A percentile compares a stretch with the other conserved stretches of the same genome.
phyloP scores from a whole-genome alignment of 2,329 filamentous ascomycete species.

The Peltaster fructicola region DNA sequence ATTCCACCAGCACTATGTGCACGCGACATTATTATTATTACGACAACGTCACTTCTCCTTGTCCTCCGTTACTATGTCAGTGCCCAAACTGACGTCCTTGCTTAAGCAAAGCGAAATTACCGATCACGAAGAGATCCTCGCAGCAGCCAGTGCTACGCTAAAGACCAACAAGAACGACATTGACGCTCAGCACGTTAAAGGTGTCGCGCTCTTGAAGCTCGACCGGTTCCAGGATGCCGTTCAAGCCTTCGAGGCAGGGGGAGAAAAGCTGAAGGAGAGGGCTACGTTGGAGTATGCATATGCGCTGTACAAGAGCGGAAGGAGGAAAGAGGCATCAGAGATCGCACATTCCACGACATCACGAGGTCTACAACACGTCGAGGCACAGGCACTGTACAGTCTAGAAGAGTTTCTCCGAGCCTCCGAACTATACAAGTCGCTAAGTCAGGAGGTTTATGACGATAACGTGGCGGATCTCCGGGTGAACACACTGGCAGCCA shows the following conservation, averaged over 20 bases:
- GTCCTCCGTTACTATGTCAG: too few species aligned
- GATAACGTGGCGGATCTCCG: constrained; percentile 56
- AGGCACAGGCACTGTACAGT: constrained; percentile 53
- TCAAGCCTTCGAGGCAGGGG: constrained; percentile 46
- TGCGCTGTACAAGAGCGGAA: constrained; percentile 65
- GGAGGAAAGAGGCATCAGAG: constrained; percentile 45
- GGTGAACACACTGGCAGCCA: constrained; percentile 57
- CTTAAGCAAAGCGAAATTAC: constrained; percentile 40
- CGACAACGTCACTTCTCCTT: too few species aligned
- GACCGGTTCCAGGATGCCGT: constrained; percentile 68
- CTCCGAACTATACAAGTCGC: constrained; percentile 41
- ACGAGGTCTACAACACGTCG: constrained; percentile 40
- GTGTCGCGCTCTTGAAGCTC: constrained; percentile 61
- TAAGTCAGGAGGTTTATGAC: constrained; percentile 31
- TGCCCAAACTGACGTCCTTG: constrained; percentile 34
- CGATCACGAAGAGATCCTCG: constrained; percentile 60
- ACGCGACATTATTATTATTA: too few species aligned
- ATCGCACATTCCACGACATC: constrained; percentile 23
- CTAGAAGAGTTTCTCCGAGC: constrained; percentile 55
- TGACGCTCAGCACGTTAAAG: constrained; percentile 49
- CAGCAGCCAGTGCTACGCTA: constrained; percentile 39
- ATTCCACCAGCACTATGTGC: too few species aligned
- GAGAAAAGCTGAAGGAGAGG: constrained; percentile 39
- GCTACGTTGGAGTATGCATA: constrained; percentile 59
- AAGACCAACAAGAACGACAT: constrained; percentile 41